Conservation (phyloP, 345 rosid genomes). For the Turnera subulata region DNA sequence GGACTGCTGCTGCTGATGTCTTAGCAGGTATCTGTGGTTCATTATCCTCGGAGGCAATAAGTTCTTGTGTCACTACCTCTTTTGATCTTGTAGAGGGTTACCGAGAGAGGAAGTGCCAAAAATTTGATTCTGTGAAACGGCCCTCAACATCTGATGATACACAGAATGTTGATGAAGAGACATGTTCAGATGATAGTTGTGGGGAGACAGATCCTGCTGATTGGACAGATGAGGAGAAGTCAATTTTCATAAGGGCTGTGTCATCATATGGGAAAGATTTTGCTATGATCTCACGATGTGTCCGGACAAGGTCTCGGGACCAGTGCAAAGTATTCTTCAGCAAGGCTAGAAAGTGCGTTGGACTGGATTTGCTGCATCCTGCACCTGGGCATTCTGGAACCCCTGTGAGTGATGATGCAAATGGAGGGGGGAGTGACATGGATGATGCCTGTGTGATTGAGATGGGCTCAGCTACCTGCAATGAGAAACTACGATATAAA, state of each 20-base stretch:
- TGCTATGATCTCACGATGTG: conserved; percentile 52
- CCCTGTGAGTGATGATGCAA: conserved; percentile 48
- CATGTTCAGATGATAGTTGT: conserved; percentile 89
- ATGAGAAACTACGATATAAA: conserved; percentile 38
- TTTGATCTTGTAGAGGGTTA: conserved; percentile 49
- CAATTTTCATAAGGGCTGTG: conserved; percentile 64
- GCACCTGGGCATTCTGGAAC: conserved; percentile 37
- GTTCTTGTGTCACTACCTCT: conserved; percentile 73
- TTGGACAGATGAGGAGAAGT: conserved; percentile 93
- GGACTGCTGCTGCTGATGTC: conserved; percentile 79
- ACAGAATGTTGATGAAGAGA: conserved; percentile 68
- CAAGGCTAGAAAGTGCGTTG: conserved; percentile 90
- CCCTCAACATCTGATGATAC: conserved; percentile 53
- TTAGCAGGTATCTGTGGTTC: conserved; percentile 78
- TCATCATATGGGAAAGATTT: conserved; percentile 83
- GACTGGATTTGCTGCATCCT: conserved; percentile 61
- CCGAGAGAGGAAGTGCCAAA: conserved; percentile 40
- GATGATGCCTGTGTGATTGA: conserved; percentile 61
- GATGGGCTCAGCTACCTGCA: conserved; percentile 42
- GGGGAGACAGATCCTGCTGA: conserved; percentile 79
- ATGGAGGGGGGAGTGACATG: conserved; percentile 71
- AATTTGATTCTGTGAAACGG: conserved; percentile 39
- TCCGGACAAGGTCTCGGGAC: conserved; percentile 71
- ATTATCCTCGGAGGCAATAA: conserved; percentile 76
- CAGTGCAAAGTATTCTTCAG: conserved; percentile 90